Evolutionary conservation across 257 asterid genomes (phyloP).

Genomic region (Solanum sitiens): DNA sequence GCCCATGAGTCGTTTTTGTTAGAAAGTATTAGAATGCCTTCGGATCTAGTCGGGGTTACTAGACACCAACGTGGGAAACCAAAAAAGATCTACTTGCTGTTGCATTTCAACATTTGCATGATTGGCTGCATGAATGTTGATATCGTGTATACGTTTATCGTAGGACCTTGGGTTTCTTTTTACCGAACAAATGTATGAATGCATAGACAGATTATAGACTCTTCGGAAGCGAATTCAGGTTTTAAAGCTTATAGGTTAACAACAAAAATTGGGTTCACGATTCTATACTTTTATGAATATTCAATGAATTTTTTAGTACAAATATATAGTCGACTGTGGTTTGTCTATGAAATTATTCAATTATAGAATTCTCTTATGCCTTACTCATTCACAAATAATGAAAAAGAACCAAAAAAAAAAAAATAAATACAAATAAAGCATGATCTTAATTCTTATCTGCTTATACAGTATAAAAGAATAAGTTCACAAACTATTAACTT

Average conservation of each 20-base stretch:
- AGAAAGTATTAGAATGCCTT: neutral
- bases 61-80: neutral
- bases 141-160: neutral
- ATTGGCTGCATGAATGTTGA: neutral
- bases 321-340: neutral
- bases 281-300: neutral
- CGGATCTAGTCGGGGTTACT: neutral
- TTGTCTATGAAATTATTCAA: neutral
- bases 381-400: neutral
- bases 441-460: neutral
- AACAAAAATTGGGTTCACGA: neutral
- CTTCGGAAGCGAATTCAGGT: neutral
- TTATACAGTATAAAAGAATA: neutral
- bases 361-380: no score
- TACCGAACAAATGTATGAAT: neutral
- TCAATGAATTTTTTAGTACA: neutral
- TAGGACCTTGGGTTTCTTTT: neutral
- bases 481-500: neutral
- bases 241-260: neutral
- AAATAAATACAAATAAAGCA: neutral
- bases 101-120: neutral
- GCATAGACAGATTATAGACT: neutral
- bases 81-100: neutral
- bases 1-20: neutral
- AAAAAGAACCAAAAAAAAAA: neutral